phyloP scores from a whole-genome alignment of 2,329 filamentous ascomycete genomes.

The Capronia epimyces region DNA sequence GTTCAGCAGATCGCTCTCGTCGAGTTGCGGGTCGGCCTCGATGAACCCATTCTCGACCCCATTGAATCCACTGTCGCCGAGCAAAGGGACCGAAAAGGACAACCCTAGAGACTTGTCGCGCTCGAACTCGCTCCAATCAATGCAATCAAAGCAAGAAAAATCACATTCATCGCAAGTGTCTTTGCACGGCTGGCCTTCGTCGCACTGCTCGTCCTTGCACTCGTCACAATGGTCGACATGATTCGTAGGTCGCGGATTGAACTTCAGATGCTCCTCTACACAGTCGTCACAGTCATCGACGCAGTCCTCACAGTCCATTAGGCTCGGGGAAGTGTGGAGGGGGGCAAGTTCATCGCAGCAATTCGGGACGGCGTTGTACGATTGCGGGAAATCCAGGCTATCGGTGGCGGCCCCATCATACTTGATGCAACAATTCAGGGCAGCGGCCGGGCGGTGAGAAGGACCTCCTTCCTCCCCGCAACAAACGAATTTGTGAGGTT shows the following conservation, averaged over 20 bases:
- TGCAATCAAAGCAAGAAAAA: constrained; percentile 28
- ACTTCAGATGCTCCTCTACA: constrained; percentile 22
- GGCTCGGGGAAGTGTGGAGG: constrained; percentile 20
- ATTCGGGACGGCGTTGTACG: neutral
- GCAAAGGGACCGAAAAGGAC: constrained; percentile 20
- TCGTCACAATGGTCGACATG: constrained; percentile 25
- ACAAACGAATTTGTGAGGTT: constrained; percentile 16
- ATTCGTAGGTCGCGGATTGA: constrained; percentile 8
- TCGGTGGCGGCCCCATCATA: constrained; percentile 2
- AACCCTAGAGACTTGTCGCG: constrained; percentile 26
- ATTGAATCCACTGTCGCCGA: constrained; percentile 6
- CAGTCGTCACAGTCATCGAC: constrained; percentile 26
- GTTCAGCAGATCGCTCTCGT: constrained; percentile 6
- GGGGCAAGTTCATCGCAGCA: constrained; percentile 6
- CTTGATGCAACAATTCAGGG: constrained; percentile 11
- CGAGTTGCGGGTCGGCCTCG: constrained; percentile 4
- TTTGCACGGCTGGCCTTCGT: constrained; percentile 20
- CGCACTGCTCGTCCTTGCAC: constrained; percentile 21
- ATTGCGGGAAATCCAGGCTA: neutral
- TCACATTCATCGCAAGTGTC: constrained; percentile 26
- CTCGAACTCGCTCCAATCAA: constrained; percentile 27
- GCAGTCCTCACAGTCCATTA: constrained; percentile 26
- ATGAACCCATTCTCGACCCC: neutral
- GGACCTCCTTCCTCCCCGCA: constrained; percentile 16
- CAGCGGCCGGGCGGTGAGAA: constrained; percentile 8